Conservation (phyloP, 2,329 filamentous ascomycete species). For the Myotisia sp. region DNA sequence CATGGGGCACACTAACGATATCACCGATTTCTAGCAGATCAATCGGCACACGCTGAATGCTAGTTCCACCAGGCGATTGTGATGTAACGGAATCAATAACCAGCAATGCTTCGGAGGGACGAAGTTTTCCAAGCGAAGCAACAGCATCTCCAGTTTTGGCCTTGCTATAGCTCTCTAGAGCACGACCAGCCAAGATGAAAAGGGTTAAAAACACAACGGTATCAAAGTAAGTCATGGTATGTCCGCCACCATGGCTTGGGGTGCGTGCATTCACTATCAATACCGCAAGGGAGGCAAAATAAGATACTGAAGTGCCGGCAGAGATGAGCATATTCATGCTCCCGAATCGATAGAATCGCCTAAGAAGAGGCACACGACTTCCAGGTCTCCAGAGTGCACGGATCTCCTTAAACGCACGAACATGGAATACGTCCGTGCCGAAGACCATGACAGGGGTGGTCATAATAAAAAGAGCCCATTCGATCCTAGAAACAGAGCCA, state of each 20-base stretch:
- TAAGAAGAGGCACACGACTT: conserved; percentile 56
- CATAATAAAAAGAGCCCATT: conserved; percentile 67
- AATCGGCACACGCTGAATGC: conserved; percentile 37
- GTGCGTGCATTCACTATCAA: conserved; percentile 46
- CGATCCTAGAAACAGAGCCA: conserved; percentile 56
- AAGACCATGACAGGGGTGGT: conserved; percentile 79
- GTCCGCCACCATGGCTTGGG: conserved; percentile 31
- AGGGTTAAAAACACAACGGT: conserved; percentile 84
- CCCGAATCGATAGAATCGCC: conserved; percentile 79
- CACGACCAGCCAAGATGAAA: conserved; percentile 56
- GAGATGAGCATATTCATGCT: conserved; percentile 95
- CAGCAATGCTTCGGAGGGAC: conserved; percentile 62
- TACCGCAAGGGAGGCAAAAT: conserved; percentile 66
- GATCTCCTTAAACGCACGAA: conserved; percentile 64
- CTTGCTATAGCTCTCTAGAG: conserved; percentile 71
- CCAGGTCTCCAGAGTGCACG: conserved; percentile 60
- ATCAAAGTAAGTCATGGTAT: conserved; percentile 65
- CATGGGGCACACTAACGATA: conserved; percentile 59
- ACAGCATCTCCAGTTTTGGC: conserved; percentile 80
- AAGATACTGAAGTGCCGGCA: conserved; percentile 74
- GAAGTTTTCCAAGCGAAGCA: conserved; percentile 59
- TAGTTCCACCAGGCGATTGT: conserved; percentile 8
- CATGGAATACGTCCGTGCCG: conserved; percentile 73
- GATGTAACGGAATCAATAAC: conserved; percentile 25
- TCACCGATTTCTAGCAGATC: conserved; percentile 66